Conservation (phyloP, 441 rosid genomes). For the Adansonia rubrostipa region DNA sequence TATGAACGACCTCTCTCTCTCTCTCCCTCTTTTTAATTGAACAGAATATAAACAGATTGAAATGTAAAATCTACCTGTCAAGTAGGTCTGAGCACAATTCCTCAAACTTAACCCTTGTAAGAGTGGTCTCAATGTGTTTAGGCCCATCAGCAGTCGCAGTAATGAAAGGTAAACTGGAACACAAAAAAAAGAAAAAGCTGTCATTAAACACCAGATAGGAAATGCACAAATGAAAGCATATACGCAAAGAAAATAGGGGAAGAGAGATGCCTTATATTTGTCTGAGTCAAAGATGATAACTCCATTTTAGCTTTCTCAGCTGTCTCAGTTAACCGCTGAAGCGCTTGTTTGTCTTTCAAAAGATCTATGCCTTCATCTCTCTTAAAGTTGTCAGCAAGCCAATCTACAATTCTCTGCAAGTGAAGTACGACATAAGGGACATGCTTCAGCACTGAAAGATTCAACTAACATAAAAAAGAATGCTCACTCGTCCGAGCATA, state of each 20-base stretch:
- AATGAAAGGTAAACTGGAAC: conserved; percentile 88
- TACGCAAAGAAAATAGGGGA: not conserved
- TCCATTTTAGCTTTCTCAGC: conserved; percentile 99
- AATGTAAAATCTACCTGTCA: conserved; percentile 58
- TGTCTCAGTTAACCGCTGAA: conserved; percentile 88
- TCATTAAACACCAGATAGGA: conserved; percentile 26
- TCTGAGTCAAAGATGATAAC: conserved; percentile 81
- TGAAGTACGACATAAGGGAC: not conserved
- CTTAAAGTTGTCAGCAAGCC: conserved; percentile 81
- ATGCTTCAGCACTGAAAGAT: not conserved
- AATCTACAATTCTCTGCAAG: conserved; percentile 85
- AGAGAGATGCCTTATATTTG: conserved; percentile 60
- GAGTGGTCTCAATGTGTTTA: conserved; percentile 90
- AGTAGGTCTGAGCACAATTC: conserved; percentile 86
- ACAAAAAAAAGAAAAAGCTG: conserved; percentile 9
- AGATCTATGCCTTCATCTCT: conserved; percentile 91
- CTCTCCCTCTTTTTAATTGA: not conserved
- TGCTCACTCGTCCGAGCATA: not conserved
- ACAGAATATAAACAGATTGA: not conserved
- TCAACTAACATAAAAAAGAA: not conserved
- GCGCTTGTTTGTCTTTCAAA: conserved; percentile 94
- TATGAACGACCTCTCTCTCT: not conserved
- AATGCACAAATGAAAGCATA: not conserved
- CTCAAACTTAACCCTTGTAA: conserved; percentile 86
- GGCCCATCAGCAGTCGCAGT: conserved; percentile 97